Evolutionary conservation across 805 yeast species (phyloP), one percentile per base, ranked within the genome.

Genomic region (Phaffomyces opuntiae): DNA sequence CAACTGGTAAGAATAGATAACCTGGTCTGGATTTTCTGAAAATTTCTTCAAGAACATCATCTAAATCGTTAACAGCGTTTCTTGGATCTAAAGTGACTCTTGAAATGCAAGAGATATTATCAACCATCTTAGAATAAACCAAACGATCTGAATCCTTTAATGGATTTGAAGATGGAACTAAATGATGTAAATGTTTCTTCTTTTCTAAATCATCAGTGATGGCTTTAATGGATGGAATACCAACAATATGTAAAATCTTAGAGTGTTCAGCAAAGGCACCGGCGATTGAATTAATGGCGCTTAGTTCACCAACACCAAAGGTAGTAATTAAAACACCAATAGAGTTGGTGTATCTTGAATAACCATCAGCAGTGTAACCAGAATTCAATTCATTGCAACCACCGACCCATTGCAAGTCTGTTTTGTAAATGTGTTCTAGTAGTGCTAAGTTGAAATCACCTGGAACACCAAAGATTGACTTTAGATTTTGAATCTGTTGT

Each of bases 301-400:
- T 79, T 50, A 87, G 72, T 62, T 88, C 96, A 47, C 96, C 96
- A 16, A 88, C 96, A 42, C 96, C 96, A 63, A 73, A 86, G 5
- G 96, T 88, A 4, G 71, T 66, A 45, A 78, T 64, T 36, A 78
- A 62, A 19, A 80, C 88, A 44, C 88, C 87, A 7, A 85, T 74
- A n/a, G 77, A 74, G 41, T 73, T 69, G 27, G 81, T 72, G 38
- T 70, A 69, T 49, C 91, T 74, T 17, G 93, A 79, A 57, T 87
- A 90, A 6, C 96, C 97, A 62, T 90, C 96, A 8, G 91, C 90
- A 7, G 93, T 81, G 61, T 90, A 89, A 9, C 95, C 93, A 4
- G 93, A 83, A 59, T 89, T 90, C 52, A 89, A 72, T 67, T 89
- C 97, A 59, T 89, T 89, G 68, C 96, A 87, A 49, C 80, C 78